phyloP scores from a whole-genome alignment of 2,329 filamentous ascomycete species.

The Fusarium tjaetaba region DNA sequence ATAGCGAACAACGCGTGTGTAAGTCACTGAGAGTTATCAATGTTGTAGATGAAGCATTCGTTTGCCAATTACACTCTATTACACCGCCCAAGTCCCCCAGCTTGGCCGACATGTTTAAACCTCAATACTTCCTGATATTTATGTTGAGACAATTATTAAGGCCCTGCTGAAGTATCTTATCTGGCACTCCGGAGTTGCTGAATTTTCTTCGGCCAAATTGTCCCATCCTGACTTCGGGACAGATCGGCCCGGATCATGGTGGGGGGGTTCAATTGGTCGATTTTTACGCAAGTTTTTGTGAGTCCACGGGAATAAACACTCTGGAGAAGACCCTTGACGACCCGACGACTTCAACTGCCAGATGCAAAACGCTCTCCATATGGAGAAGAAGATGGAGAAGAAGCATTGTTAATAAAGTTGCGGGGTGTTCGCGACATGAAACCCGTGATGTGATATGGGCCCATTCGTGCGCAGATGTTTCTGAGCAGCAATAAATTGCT shows the following conservation, averaged over 20 bases:
- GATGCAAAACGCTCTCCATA: neutral
- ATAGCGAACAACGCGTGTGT: neutral
- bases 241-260: conserved; percentile 24
- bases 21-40: neutral
- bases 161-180: conserved; percentile 27
- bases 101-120: neutral
- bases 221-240: conserved; percentile 23
- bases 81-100: neutral
- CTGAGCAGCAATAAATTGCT: neutral
- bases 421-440: neutral
- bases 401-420: neutral
- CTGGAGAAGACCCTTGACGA: neutral
- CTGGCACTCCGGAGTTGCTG: conserved; percentile 13
- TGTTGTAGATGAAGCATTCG: neutral
- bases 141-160: conserved; percentile 38
- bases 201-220: conserved; percentile 27
- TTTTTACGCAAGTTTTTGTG: neutral
- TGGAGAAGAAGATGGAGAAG: neutral
- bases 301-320: neutral
- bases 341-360: neutral
- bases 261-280: conserved; percentile 10
- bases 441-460: neutral
- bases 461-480: neutral
- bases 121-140: conserved; percentile 27
- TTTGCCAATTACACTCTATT: neutral